Evolutionary conservation across 441 rosid genomes (phyloP).

Genomic region (Pelargonium cotyledonis): DNA sequence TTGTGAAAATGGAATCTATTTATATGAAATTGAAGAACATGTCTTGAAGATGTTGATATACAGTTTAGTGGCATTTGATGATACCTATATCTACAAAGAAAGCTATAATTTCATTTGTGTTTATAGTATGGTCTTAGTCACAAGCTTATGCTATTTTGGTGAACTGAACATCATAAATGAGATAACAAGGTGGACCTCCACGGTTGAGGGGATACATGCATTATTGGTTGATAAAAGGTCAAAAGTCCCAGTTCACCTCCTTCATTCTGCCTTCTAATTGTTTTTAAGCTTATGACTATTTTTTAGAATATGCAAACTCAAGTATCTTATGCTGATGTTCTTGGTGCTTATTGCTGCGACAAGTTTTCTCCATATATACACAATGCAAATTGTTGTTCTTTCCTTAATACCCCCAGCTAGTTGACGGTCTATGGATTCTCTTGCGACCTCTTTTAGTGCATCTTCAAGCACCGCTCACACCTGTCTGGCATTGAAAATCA

Average conservation of each 20-base stretch:
- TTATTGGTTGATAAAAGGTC: not conserved
- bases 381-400: not conserved
- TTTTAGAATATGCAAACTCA: not conserved
- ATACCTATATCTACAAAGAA: not conserved
- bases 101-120: not conserved
- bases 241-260: not conserved
- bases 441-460: not conserved
- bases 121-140: not conserved
- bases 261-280: not conserved
- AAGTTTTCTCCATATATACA: not conserved
- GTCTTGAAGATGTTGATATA: not conserved
- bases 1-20: not conserved
- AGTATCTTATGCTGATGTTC: not conserved
- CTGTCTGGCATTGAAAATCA: no score
- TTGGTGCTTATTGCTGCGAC: not conserved
- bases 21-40: not conserved
- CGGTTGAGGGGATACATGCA: not conserved
- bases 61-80: not conserved
- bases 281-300: not conserved
- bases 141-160: not conserved
- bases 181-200: not conserved
- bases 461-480: no score
- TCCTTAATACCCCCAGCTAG: not conserved
- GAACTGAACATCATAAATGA: not conserved
- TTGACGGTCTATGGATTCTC: not conserved